A percentile compares a stretch with the other conserved stretches of the same genome.
phyloP scores from a whole-genome alignment of 768 basidiomycete species.

The Pilatotrama ljubarskyi region DNA sequence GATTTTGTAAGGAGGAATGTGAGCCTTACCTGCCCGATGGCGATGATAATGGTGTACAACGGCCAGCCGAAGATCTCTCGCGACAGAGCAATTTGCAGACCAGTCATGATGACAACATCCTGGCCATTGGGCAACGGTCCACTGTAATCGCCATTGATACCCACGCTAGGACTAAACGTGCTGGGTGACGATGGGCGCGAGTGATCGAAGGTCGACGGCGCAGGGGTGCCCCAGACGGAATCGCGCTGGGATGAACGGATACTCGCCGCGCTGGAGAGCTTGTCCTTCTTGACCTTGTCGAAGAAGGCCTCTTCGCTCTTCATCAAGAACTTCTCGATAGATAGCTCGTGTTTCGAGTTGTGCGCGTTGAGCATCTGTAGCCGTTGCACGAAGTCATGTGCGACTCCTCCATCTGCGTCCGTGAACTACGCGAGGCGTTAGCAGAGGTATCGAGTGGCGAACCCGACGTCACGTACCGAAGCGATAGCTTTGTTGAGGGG shows the following conservation, averaged over 20 bases:
- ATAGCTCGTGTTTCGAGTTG: slow-evolving; percentile 89
- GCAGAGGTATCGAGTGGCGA: background rate
- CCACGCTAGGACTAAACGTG: slow-evolving; percentile 43
- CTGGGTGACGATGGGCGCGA: slow-evolving; percentile 72
- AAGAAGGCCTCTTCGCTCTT: slow-evolving; percentile 96
- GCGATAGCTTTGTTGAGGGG: slow-evolving; percentile 93
- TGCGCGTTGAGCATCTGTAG: slow-evolving; percentile 75
- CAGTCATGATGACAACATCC: slow-evolving; percentile 75
- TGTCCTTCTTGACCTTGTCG: slow-evolving; percentile 85
- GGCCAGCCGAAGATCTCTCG: slow-evolving; percentile 86
- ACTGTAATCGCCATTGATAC: slow-evolving; percentile 49
- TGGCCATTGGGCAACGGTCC: slow-evolving; percentile 40
- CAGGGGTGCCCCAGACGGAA: slow-evolving; percentile 76
- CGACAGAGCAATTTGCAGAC: slow-evolving; percentile 81
- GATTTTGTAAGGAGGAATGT: background rate
- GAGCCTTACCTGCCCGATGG: slow-evolving; percentile 66
- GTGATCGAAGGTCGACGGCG: slow-evolving; percentile 54
- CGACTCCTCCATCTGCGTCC: slow-evolving; percentile 90
- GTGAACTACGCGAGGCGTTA: slow-evolving; percentile 63
- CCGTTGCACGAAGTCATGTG: slow-evolving; percentile 85
- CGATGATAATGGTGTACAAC: slow-evolving; percentile 87
- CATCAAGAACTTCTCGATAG: slow-evolving; percentile 86
- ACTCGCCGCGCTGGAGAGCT: slow-evolving; percentile 80
- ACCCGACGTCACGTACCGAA: slow-evolving; percentile 51
- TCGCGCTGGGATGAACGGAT: slow-evolving; percentile 77